phyloP scores from a whole-genome alignment of 148 eudicot species.

The Diospyros lotus region DNA sequence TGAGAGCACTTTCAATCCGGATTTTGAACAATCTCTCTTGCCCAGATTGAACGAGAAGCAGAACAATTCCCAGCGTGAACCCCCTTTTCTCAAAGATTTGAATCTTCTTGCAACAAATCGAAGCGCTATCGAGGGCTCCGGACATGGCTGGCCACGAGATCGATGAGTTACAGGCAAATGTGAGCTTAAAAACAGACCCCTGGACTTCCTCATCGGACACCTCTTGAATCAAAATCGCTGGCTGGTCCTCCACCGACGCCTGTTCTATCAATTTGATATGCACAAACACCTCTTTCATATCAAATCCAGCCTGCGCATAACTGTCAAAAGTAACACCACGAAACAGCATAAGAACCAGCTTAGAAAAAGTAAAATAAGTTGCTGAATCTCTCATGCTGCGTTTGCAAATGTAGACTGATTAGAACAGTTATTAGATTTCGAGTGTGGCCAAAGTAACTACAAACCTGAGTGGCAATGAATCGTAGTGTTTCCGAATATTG shows the following conservation, averaged over 20 bases:
- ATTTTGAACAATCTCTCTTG: slow-evolving; percentile 58
- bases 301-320: slow-evolving; percentile 92
- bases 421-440: not conserved
- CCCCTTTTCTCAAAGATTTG: slow-evolving; percentile 90
- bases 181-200: slow-evolving; percentile 53
- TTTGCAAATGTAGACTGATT: no score
- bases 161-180: slow-evolving; percentile 76
- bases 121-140: slow-evolving; percentile 54
- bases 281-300: slow-evolving; percentile 88
- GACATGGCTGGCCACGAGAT: slow-evolving; percentile 82
- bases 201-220: slow-evolving; percentile 52
- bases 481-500: slow-evolving; percentile 81
- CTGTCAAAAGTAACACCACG: slow-evolving; percentile 27
- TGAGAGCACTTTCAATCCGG: slow-evolving; percentile 68
- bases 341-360: not conserved
- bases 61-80: slow-evolving; percentile 64
- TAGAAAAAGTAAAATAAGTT: not conserved
- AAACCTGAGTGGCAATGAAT: slow-evolving; percentile 86
- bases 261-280: slow-evolving; percentile 86
- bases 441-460: not conserved
- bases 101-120: slow-evolving; percentile 68
- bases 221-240: slow-evolving; percentile 72
- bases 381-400: no score
- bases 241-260: slow-evolving; percentile 65
- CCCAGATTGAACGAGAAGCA: slow-evolving; percentile 51